These are phyloP conservation scores for Salix arbutifolia DNA, from an alignment of 345 rosid species.

Conservation along the genomic window DNA sequence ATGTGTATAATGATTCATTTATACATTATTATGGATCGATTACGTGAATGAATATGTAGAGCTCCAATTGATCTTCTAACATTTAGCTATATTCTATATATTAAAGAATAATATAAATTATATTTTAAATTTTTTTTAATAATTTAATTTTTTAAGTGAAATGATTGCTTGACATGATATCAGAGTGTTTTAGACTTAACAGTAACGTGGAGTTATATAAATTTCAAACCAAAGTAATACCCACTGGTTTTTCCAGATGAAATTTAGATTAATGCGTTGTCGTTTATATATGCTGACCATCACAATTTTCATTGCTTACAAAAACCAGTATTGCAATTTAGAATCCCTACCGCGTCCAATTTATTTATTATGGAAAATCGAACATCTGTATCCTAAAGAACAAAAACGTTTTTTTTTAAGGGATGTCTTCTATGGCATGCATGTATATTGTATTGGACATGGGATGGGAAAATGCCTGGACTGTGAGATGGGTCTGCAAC, in stretches of 20 bases:
- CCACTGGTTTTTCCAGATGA: too few relatives aligned
- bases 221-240: too few relatives aligned
- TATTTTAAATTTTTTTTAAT: too few relatives aligned
- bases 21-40: background rate
- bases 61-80: too few relatives aligned
- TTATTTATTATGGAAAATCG: background rate
- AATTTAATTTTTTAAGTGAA: too few relatives aligned
- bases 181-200: too few relatives aligned
- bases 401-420: background rate
- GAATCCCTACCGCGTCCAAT: background rate
- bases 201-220: accelerated
- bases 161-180: accelerated
- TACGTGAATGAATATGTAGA: background rate
- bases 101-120: too few relatives aligned
- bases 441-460: background rate
- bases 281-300: background rate
- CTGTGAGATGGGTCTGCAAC: background rate
- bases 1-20: too few relatives aligned
- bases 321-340: background rate
- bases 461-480: background rate
- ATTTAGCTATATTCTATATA: too few relatives aligned
- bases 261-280: background rate
- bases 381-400: background rate
- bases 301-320: background rate
- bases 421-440: background rate